These are phyloP conservation scores for Meripilus lineatus DNA, from an alignment of 1,284 basidiomycete genomes.

Conservation along the genomic window DNA sequence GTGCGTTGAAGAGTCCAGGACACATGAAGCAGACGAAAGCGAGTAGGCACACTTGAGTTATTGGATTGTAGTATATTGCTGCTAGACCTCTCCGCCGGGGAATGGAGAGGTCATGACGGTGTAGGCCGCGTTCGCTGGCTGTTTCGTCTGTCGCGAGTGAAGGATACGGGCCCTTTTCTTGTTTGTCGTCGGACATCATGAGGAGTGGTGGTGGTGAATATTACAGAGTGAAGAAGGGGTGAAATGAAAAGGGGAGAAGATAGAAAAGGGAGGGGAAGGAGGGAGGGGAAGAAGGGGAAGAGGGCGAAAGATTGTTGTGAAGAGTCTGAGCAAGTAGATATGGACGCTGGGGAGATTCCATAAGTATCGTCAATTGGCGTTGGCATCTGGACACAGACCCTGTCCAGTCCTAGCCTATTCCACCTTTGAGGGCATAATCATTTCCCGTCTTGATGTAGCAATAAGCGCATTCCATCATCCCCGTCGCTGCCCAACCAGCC, in stretches of 20 bases:
- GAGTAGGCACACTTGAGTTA: slow-evolving; percentile 47
- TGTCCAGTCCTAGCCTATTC: no score
- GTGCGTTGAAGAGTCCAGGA: slow-evolving; percentile 45
- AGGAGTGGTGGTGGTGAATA: slow-evolving; percentile 1
- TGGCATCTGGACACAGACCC: no score
- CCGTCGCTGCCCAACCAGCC: no score
- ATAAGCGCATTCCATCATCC: no score
- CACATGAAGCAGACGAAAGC: slow-evolving; percentile 69
- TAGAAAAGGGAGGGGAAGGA: not conserved
- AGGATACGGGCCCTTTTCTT: slow-evolving; percentile 7
- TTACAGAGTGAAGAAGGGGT: slow-evolving; percentile 3
- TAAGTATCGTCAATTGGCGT: no score
- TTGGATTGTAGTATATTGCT: slow-evolving; percentile 34
- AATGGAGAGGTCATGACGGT: not conserved
- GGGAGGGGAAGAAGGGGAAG: slow-evolving; percentile 1
- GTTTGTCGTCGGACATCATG: slow-evolving; percentile 4
- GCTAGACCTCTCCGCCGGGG: slow-evolving; percentile 20
- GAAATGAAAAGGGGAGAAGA: not conserved
- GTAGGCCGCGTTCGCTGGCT: not conserved
- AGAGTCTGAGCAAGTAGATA: not conserved
- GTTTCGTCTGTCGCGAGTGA: not conserved
- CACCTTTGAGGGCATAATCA: no score
- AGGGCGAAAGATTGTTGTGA: not conserved
- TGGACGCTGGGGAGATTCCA: not conserved
- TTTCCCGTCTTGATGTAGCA: no score